Evolutionary conservation across 345 rosid genomes (phyloP).

Genomic region (Linum usitatissimum): DNA sequence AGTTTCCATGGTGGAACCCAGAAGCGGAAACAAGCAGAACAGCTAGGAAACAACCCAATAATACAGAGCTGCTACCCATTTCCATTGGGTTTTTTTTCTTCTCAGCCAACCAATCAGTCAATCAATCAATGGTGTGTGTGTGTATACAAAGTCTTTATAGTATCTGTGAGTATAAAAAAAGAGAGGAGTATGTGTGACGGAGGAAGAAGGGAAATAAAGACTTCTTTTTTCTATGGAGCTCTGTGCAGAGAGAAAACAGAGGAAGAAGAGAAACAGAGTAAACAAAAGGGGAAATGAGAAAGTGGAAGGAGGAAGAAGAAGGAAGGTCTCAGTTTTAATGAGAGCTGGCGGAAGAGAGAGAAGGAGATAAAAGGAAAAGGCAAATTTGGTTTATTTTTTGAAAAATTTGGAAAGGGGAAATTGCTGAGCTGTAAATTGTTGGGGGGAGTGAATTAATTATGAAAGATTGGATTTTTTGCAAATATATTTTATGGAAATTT

Average conservation of each 20-base stretch:
- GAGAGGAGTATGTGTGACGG: constrained; percentile 12
- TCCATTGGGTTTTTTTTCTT: background rate
- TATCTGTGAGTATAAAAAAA: background rate
- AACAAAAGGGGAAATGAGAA: constrained; percentile 15
- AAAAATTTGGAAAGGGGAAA: background rate
- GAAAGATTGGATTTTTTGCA: too few relatives aligned
- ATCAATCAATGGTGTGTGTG: background rate
- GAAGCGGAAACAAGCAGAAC: constrained; percentile 35
- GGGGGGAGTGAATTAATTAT: too few relatives aligned
- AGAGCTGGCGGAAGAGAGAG: constrained; percentile 7
- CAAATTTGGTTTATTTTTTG: background rate
- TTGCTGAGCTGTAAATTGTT: too few relatives aligned
- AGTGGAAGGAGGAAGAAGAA: constrained; percentile 5
- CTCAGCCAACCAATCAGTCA: too few relatives aligned
- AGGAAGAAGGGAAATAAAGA: constrained; percentile 1
- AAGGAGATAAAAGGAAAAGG: background rate
- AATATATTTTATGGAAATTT: too few relatives aligned
- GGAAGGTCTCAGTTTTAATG: constrained; percentile 21
- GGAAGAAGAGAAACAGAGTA: constrained; percentile 11
- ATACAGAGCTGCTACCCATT: constrained; percentile 24
- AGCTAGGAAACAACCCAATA: constrained; percentile 22
- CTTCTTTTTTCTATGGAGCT: constrained; percentile 3
- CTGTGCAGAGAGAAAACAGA: background rate
- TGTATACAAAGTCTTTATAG: background rate
- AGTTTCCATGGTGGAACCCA: constrained; percentile 34